Evolutionary conservation across 495 filamentous ascomycete species (phyloP).

Genomic region (Penicillium cataractarum): DNA sequence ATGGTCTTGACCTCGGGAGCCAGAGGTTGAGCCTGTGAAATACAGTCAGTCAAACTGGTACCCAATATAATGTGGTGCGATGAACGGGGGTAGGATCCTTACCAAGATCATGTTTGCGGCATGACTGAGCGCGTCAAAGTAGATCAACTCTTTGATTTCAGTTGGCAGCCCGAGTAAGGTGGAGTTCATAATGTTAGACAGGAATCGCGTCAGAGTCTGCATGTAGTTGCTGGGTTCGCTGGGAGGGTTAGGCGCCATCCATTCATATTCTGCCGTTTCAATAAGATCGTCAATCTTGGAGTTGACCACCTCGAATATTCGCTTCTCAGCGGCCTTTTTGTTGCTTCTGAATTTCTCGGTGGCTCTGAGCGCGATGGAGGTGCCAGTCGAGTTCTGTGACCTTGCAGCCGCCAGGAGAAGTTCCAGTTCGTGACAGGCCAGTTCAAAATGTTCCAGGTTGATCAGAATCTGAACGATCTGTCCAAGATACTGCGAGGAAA

Average conservation of each 20-base stretch:
- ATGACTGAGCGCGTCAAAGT: slow-evolving; percentile 93
- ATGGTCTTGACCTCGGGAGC: slow-evolving; percentile 79
- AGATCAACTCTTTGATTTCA: slow-evolving; percentile 96
- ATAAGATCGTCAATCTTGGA: slow-evolving; percentile 98
- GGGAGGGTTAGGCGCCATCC: slow-evolving; percentile 69
- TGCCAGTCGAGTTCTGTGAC: slow-evolving; percentile 71
- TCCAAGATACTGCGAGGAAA: slow-evolving; percentile 89
- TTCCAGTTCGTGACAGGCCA: slow-evolving; percentile 85
- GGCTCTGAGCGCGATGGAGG: slow-evolving; percentile 73
- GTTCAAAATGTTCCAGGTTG: slow-evolving; percentile 96
- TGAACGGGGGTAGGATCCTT: slow-evolving; percentile 20
- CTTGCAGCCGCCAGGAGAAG: slow-evolving; percentile 78
- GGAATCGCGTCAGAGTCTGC: slow-evolving; percentile 85
- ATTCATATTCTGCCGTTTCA: slow-evolving; percentile 95
- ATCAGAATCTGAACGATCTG: slow-evolving; percentile 98
- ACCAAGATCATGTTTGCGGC: slow-evolving; percentile 85
- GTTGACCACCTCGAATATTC: slow-evolving; percentile 98
- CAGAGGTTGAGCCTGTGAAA: slow-evolving; percentile 73
- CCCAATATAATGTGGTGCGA: not conserved
- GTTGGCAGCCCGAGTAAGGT: slow-evolving; percentile 87
- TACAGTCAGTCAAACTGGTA: slow-evolving; percentile 15
- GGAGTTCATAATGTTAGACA: slow-evolving; percentile 96
- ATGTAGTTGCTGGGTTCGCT: slow-evolving; percentile 87
- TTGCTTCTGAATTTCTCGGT: slow-evolving; percentile 85
- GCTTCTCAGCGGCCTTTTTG: slow-evolving; percentile 94